Base-by-base conservation (phyloP, 164 flowering plant genomes). In the Nelumbo lutea region DNA sequence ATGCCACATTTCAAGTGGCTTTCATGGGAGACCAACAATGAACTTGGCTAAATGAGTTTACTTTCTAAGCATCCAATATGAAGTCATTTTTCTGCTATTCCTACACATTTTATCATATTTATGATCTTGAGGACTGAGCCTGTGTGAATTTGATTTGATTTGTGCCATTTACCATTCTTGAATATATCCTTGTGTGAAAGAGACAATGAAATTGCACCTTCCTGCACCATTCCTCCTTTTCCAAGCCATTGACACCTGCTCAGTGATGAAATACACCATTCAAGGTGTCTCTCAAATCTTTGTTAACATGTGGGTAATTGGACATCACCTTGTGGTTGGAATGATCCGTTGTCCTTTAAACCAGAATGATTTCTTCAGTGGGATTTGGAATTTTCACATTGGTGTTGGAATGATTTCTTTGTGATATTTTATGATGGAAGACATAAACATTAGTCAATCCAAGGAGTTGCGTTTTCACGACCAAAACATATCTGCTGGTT, bases 121-220 rank as follows among this genome's bases (percentile, higher is more conserved):
- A 27, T 27, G 27, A 27, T 27, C 27, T 27, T 0, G 27, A 27
- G 27, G 27, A 27, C 27, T 27, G 27, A 27, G 27, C 27, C 27
- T 27, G 27, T 27, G 27, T 27, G 27, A 27, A 27, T 27, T 27
- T 27, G 27, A 15, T 60, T 74, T 1, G 40, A 78, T 15, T 51
- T 75, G 2, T 43, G 66, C 9, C 44, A 58, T 0, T 69, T 78
- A 38, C 66, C 70, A 8, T 78, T 72, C 63, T 66, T 78, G 2
- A 27, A 27, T 27, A 27, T 27, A 27, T 27, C 27, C 27, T 2
- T 71, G 81, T 38, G 11, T 64, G 6, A 75, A 73, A 55, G 81
- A 79, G 48, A 67, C 76, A 42, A 61, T 78, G 51, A 69, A 79
- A 27, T 45, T 79, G 46, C 79, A 75, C 52, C 81, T 79, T 0